Percentiles rank a stretch among this genome's conserved stretches.
phyloP scores from a whole-genome alignment of 345 rosid genomes.

The Boechera retrofracta region DNA sequence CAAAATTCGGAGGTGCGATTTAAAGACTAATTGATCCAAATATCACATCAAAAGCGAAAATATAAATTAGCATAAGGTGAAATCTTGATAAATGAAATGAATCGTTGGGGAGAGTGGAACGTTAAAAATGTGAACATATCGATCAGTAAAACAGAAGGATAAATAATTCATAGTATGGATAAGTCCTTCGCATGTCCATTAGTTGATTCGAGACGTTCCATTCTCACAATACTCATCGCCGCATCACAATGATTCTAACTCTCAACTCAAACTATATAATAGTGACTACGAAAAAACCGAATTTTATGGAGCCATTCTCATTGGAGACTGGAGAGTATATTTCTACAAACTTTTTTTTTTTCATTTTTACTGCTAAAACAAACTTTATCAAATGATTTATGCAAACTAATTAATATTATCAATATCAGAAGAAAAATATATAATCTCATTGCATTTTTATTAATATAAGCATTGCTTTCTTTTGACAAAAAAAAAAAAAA shows the following conservation, averaged over 20 bases:
- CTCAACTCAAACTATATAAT: not conserved
- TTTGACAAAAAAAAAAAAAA: no score
- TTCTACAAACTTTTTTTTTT: not conserved
- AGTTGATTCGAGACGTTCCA: not conserved
- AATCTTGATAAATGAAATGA: no score
- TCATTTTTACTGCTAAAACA: not conserved
- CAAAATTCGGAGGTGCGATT: no score
- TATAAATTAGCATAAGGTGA: no score
- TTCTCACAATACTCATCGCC: not conserved
- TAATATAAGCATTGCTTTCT: no score
- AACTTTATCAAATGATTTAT: not conserved
- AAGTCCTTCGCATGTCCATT: conserved; percentile 1
- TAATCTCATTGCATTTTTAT: not conserved
- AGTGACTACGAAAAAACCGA: not conserved
- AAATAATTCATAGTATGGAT: not conserved
- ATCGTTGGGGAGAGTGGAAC: not conserved
- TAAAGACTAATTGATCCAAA: no score
- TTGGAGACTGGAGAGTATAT: not conserved
- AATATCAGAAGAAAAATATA: no score
- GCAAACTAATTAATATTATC: no score
- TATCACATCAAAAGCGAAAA: no score
- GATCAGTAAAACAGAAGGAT: not conserved
- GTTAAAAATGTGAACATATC: not conserved
- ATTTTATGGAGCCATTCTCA: not conserved
- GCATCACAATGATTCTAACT: not conserved